Conservation (phyloP, 2,329 filamentous ascomycete genomes). For the Nectriaceae sp. region DNA sequence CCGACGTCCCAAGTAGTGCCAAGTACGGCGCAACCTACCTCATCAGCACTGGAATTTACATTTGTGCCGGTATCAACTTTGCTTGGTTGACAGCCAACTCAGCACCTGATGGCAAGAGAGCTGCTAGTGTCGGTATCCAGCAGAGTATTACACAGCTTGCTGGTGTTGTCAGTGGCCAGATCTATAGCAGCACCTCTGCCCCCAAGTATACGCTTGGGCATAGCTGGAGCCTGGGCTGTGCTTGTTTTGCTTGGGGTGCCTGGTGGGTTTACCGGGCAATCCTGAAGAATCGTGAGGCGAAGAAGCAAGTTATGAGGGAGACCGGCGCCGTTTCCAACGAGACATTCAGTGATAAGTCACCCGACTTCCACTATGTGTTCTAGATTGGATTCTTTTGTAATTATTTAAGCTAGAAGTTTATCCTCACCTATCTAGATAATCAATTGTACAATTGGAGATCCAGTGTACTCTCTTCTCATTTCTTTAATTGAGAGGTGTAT, state of each 20-base stretch:
- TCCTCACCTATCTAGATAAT: no score
- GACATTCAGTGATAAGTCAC: no score
- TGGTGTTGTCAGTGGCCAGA: conserved; percentile 40
- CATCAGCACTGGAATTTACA: conserved; percentile 46
- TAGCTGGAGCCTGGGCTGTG: not conserved
- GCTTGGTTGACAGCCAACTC: conserved; percentile 46
- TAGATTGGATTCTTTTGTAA: no score
- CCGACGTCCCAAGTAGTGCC: conserved; percentile 49
- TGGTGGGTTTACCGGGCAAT: no score
- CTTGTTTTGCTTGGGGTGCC: not conserved
- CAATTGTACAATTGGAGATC: no score
- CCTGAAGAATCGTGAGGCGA: no score
- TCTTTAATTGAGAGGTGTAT: no score
- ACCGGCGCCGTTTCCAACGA: no score
- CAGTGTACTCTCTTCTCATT: no score
- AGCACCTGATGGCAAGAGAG: conserved; percentile 44
- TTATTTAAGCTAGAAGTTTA: no score
- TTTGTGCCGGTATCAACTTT: conserved; percentile 44
- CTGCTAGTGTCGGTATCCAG: conserved; percentile 44
- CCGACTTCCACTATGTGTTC: no score
- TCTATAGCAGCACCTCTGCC: conserved; percentile 31
- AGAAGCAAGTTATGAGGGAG: no score
- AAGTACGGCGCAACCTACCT: conserved; percentile 50
- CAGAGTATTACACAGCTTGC: conserved; percentile 35
- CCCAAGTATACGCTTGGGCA: conserved; percentile 18